Base-by-base conservation (phyloP, 2,329 filamentous ascomycete genomes). In the Rhinocladiella similis region DNA sequence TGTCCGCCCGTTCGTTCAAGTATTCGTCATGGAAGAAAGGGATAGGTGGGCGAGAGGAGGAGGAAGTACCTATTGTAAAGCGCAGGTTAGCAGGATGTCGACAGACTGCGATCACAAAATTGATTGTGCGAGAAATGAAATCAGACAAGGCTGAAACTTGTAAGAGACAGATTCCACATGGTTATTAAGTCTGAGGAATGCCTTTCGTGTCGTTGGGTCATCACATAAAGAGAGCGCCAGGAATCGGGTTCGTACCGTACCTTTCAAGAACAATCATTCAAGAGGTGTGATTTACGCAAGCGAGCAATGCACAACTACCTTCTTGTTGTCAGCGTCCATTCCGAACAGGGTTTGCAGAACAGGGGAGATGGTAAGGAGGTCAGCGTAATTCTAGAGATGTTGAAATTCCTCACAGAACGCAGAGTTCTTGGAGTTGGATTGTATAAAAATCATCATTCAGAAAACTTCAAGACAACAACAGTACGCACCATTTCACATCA, bases 131-230 rank as follows among this genome's bases (percentile, higher is more conserved):
- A 33, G 27, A 12, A 12, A 33, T 46, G 58, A 53, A 59, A 73
- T 85, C 83, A 85, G 82, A 85, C 83, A 85, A 85, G 83, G 83
- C 83, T 85, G 83, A 85, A 85, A 85, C 83, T 86, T 83, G 72
- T 77, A 71, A 71, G 67, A 73, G 78, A 84, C 81, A 82, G 77
- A 78, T 82, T 85, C 82, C 79, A 84, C 82, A 85, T 79, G 73
- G 71, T 76, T 72, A 74, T 85, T 85, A 81, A 79, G 83, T 76
- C 81, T 80, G 83, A 85, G 83, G 83, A 85, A 85, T 85, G 82
- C 83, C 83, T 82, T 83, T 80, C 80, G 72, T 83, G 82, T 85
- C 82, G 73, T 76, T 72, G 72, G 72, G 79, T 85, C 82, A 85
- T 85, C 83, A 85, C 74, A 71, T 70, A 75, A 75, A 58, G 62